Base-by-base conservation (phyloP, 2,329 filamentous ascomycete species). In the Penicillium sp. region DNA sequence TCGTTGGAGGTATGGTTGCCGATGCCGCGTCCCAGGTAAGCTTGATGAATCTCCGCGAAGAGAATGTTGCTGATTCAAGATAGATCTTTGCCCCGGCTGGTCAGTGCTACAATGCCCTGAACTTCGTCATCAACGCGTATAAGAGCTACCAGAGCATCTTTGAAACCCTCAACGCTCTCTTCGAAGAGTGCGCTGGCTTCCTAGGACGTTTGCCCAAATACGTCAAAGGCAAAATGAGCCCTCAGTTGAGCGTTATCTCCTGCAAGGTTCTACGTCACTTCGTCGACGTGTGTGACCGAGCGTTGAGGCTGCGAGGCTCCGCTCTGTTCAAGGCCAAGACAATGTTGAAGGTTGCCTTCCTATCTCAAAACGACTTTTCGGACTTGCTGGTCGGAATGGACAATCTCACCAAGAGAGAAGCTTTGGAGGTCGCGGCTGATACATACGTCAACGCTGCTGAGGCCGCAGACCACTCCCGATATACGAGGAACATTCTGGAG, bases 61-160 rank as follows among this genome's bases (percentile, higher is more conserved):
- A 31, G n/a, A n/a, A 16, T 14, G n/a, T 31, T 3, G n/a, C 28
- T 31, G 1, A 31, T 14, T 3, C 28, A 22, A 22, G 20, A 13
- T 8, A 58, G 55, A 51, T 49, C 3, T 57, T 59, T 44, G 49
- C 45, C 1, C 56, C 56, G 1, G 53, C 56, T 1, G 51, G 52
- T 6, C 47, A 55, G 32, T 57, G 55, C 22, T 59, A 51, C 42
- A 59, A 59, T 38, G 56, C 53, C 14, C n/a, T 59, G 13, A 51
- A 40, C 16, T 52, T 54, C 29, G 51, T 56, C 18, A 57, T 57
- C 16, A 45, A 52, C 11, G 53, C 56, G 37, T 59, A 50, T 46
- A 47, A 59, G 23, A 46, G 46, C 8, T 59, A 59, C 23, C 44
- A 51, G 29, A 50, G 49, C n/a, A 42, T 55, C 2, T 59, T 59